These are phyloP conservation scores for Eleusine coracana DNA, from an alignment of 176 grass and related monocot species.

Conservation along the genomic window DNA sequence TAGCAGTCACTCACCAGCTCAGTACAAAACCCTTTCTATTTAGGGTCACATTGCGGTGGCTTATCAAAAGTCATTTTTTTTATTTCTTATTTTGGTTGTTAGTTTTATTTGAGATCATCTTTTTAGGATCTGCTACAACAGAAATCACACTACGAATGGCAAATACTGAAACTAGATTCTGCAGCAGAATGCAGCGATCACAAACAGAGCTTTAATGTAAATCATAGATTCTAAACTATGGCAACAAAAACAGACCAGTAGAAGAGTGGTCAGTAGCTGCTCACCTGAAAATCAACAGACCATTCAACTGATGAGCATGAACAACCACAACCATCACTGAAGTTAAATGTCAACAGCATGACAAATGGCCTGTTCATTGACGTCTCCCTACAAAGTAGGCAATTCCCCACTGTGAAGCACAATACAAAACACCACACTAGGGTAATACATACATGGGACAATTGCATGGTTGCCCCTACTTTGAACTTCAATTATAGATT, in stretches of 20 bases:
- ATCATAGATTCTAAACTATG: neutral
- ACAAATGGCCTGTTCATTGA: slow-evolving; percentile 69
- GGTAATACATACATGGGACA: neutral
- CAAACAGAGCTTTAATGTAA: neutral
- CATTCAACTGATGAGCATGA: slow-evolving; percentile 68
- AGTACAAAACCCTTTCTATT: neutral
- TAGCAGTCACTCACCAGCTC: neutral
- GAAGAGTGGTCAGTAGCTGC: slow-evolving; percentile 22
- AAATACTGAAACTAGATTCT: too few relatives aligned
- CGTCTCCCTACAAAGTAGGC: slow-evolving; percentile 73
- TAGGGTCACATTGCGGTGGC: too few relatives aligned
- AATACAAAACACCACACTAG: neutral
- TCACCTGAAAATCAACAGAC: slow-evolving; percentile 80
- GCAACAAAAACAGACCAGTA: slow-evolving; percentile 21
- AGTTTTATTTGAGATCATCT: too few relatives aligned
- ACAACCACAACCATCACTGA: slow-evolving; percentile 82
- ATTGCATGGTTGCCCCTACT: too few relatives aligned
- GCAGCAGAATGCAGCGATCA: too few relatives aligned
- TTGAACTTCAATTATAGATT: too few relatives aligned
- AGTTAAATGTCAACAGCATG: slow-evolving; percentile 82
- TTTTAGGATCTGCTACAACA: too few relatives aligned
- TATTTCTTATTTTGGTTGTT: too few relatives aligned
- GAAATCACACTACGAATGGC: too few relatives aligned
- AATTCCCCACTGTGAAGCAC: slow-evolving; percentile 38
- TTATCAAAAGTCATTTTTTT: too few relatives aligned